Evolutionary conservation across 2,329 filamentous ascomycete species (phyloP).

Genomic region (Samsoniella hepiali): DNA sequence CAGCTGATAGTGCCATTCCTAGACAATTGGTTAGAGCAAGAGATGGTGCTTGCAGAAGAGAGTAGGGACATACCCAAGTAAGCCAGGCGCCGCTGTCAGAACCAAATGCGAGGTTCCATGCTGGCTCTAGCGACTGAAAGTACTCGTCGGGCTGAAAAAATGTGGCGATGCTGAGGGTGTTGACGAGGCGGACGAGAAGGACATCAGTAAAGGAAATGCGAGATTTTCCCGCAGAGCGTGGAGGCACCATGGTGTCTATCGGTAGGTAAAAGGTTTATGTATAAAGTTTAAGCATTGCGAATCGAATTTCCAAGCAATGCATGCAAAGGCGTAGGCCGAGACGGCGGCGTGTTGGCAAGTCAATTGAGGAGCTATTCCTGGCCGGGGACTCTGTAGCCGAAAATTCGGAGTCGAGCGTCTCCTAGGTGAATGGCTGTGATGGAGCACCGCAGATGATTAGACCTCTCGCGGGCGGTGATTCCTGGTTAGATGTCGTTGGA

Average conservation of each 20-base stretch:
- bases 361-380: not conserved
- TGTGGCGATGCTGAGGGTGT: slow-evolving; percentile 74
- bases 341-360: not conserved
- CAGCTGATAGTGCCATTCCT: slow-evolving; percentile 92
- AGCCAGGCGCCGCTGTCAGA: slow-evolving; percentile 77
- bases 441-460: not conserved
- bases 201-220: slow-evolving; percentile 35
- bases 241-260: not conserved
- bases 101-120: slow-evolving; percentile 86
- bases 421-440: not conserved
- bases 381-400: no score
- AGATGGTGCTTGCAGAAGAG: not conserved
- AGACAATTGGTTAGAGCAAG: slow-evolving; percentile 20
- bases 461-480: not conserved
- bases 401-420: no score
- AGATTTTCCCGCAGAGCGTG: not conserved
- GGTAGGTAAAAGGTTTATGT: not conserved
- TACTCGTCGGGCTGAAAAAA: slow-evolving; percentile 99
- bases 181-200: slow-evolving; percentile 71
- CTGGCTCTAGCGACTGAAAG: slow-evolving; percentile 92
- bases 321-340: not conserved
- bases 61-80: slow-evolving; percentile 71
- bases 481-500: not conserved
- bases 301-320: not conserved
- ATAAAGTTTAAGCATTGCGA: not conserved